Evolutionary conservation across 2,329 filamentous ascomycete genomes (phyloP), one percentile per base, ranked within the genome.

Genomic region (Aquanectria penicillioides): DNA sequence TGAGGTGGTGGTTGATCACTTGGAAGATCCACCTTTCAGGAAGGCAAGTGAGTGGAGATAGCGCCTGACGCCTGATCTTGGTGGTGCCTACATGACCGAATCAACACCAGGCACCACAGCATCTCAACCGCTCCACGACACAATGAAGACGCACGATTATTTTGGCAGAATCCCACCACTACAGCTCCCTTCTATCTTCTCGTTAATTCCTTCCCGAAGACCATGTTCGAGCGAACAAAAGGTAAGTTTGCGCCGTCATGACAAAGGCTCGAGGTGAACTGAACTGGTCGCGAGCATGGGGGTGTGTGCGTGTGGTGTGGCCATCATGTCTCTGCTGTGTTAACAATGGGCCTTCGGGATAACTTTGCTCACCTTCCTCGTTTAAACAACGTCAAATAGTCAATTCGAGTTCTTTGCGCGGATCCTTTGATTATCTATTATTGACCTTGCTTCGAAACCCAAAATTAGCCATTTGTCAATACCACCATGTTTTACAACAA

Each of bases 311-410:
- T 50, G 20, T 29, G 28, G 25, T 46, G 25, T n/a, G n/a, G 9
- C n/a, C n/a, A n/a, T n/a, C 23, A 48, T 40, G 26, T 51, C 50
- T 51, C 53, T 50, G 54, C 34, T 56, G 40, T 47, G 58, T 41
- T 44, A 50, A 60, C 65, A 67, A 65, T 67, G 59, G 53, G 53
- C 37, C 40, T 37, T 13, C 52, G 29, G 10, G 34, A 34, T 37
- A n/a, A n/a, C 22, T 20, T 8, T 25, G 12, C 15, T 22, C 6
- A 13, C 10, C 22, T 13, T 13, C 23, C 40, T 51, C 25, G 28
- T 47, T 54, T 54, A 51, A 55, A 22, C 26, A 50, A 46, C 41
- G 36, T 55, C 62, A 68, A 69, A 68, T 60, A 57, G 22, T 5
- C 18, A 25, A 38, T 59, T n/a, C n/a, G n/a, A n/a, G n/a, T n/a